A percentile compares a stretch with the other conserved stretches of the same genome.
These are phyloP conservation scores for Berberis vulgaris DNA, from an alignment of 164 flowering plant genomes.

Conservation along the genomic window DNA sequence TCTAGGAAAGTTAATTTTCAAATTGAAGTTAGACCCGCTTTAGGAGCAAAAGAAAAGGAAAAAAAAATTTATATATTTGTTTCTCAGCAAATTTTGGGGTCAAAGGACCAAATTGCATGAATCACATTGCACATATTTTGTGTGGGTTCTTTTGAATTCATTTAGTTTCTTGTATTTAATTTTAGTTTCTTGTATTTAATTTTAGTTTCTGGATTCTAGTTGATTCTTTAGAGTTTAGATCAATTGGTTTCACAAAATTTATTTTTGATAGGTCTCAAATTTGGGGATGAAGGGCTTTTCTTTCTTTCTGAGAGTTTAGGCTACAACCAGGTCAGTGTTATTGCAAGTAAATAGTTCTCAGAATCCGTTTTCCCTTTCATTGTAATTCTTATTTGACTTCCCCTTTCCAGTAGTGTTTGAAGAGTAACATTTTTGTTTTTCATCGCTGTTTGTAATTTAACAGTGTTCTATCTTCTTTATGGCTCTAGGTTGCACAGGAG, in stretches of 20 bases:
- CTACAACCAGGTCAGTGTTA: neutral
- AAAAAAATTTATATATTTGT: too few species aligned
- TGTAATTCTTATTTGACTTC: neutral
- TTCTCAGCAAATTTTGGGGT: too few species aligned
- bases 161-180: too few species aligned
- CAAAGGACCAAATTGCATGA: too few species aligned
- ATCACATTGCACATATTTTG: too few species aligned
- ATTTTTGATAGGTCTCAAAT: slow-evolving; percentile 36
- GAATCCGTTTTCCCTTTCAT: neutral
- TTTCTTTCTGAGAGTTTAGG: neutral
- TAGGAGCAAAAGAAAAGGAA: too few species aligned
- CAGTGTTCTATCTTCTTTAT: neutral
- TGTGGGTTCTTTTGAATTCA: too few species aligned
- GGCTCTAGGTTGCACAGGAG: slow-evolving; percentile 65
- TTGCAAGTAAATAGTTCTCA: neutral
- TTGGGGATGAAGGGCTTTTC: neutral
- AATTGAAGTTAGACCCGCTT: too few species aligned
- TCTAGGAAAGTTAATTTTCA: too few species aligned
- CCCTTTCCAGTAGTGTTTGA: neutral
- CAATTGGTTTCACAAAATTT: neutral
- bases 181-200: too few species aligned
- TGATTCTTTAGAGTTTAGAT: neutral
- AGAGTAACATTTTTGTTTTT: neutral
- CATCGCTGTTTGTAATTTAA: neutral
- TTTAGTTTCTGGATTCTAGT: too few species aligned